Evolutionary conservation across 495 filamentous ascomycete genomes (phyloP), one percentile per base, ranked within the genome.

Genomic region (Daldinia decipiens): DNA sequence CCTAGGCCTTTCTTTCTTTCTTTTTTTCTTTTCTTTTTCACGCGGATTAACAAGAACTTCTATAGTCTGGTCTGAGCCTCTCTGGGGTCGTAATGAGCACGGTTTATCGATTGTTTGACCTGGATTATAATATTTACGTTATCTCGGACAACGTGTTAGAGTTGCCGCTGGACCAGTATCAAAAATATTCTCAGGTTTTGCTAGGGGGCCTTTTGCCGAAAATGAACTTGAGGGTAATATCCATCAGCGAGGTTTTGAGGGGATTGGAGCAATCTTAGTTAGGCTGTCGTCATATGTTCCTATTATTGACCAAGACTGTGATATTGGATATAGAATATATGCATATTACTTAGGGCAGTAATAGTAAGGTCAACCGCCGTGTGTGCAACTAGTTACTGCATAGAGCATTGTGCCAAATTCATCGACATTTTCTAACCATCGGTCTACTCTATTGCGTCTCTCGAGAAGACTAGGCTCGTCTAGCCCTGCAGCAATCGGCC

Each of bases 371-470:
- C 38, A 73, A 21, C 67, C 66, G 8, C 71, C 82, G 65, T 84
- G 82, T 13, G 82, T 84, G 62, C 78, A 82, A 15, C 74, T 76
- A 1, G 79, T 82, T 11, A 83, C 80, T 0, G 82, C 77, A 59
- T 80, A 84, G n/a, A 85, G 71, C 82, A 84, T 83, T 0, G 77
- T 83, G 24, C 82, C 83, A 73, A 77, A 85, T 67, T 83, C 81
- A 65, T 85, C 82, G 15, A 84, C 54, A 29, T 76, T 71, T 59
- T 82, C 79, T 9, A 85, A 64, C 82, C 83, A 84, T 5, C 59
- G 76, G 60, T 85, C 80, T 1, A 82, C 80, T 67, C 81, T 71
- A 1, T 56, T 70, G 0, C 75, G 75, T 64, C 80, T 77, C 58
- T 66, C 61, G 11, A 55, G 54, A 60, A 81, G 47, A 3, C 52